These are phyloP conservation scores for Fusarium incarnatum DNA, from an alignment of 2,329 filamentous ascomycete species.

Conservation along the genomic window DNA sequence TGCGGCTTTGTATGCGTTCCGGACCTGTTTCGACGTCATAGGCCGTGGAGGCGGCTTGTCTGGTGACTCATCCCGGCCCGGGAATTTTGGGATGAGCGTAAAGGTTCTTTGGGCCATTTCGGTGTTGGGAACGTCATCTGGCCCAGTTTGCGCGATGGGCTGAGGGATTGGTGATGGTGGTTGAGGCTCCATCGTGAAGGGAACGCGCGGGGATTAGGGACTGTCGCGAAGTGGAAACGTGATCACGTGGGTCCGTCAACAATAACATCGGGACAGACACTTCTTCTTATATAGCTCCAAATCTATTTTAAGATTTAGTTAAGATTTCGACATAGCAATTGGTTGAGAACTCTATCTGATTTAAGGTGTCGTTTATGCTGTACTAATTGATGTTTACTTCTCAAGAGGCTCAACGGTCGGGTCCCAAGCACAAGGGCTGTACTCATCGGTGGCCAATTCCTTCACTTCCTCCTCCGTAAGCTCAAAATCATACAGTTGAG, in stretches of 20 bases:
- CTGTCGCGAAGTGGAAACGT: constrained; percentile 44
- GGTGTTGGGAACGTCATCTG: constrained; percentile 35
- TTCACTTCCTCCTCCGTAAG: constrained; percentile 65
- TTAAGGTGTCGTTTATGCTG: background rate
- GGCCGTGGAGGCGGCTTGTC: constrained; percentile 43
- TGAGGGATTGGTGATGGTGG: background rate
- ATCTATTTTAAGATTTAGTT: background rate
- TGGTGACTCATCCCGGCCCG: constrained; percentile 39
- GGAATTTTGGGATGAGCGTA: constrained; percentile 55
- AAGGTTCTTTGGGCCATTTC: constrained; percentile 60
- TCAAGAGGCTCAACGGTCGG: constrained; percentile 63
- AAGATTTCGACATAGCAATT: background rate
- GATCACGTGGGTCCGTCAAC: constrained; percentile 42
- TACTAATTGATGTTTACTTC: constrained; percentile 40
- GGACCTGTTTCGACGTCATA: constrained; percentile 59
- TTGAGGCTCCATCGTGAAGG: background rate
- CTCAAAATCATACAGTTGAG: constrained; percentile 66
- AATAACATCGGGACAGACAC: background rate
- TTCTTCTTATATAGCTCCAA: background rate
- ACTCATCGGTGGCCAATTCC: constrained; percentile 62
- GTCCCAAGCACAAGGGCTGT: constrained; percentile 68
- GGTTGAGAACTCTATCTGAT: no score
- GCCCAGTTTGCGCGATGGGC: constrained; percentile 1
- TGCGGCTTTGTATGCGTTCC: constrained; percentile 53
- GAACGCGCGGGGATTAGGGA: constrained; percentile 25